These are phyloP conservation scores for Artemisia argyi DNA, from an alignment of 129 eudicot genomes.

Conservation along the genomic window DNA sequence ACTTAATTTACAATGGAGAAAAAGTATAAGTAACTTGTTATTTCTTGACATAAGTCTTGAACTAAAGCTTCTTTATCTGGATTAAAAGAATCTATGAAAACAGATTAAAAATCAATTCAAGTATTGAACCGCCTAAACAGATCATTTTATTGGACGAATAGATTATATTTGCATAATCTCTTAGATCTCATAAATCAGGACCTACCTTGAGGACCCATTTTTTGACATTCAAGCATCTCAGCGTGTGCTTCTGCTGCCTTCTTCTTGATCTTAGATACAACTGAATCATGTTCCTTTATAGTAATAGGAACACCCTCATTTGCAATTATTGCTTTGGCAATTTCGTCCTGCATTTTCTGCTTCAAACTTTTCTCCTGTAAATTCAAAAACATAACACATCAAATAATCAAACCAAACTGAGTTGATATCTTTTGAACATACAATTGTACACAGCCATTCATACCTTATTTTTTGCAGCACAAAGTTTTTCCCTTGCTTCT, in stretches of 20 bases:
- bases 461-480: no score
- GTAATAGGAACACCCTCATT: constrained; percentile 67
- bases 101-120: background rate
- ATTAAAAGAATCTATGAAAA: background rate
- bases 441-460: no score
- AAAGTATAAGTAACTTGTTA: no score
- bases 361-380: constrained; percentile 65
- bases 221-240: constrained; percentile 55
- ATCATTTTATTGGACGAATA: background rate
- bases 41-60: no score
- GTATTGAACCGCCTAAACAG: background rate
- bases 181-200: background rate
- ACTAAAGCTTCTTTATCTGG: background rate
- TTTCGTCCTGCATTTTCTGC: constrained; percentile 57
- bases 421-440: no score
- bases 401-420: background rate
- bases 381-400: background rate
- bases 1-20: background rate
- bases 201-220: constrained; percentile 47
- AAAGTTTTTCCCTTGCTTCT: no score
- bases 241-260: constrained; percentile 65
- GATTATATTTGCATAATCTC: background rate
- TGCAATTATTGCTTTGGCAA: constrained; percentile 55
- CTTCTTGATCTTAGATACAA: constrained; percentile 44
- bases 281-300: constrained; percentile 56